These are phyloP conservation scores for Rhizophlyctis rosea DNA, from an alignment of 192 early-diverging fungal genomes.

Conservation along the genomic window DNA sequence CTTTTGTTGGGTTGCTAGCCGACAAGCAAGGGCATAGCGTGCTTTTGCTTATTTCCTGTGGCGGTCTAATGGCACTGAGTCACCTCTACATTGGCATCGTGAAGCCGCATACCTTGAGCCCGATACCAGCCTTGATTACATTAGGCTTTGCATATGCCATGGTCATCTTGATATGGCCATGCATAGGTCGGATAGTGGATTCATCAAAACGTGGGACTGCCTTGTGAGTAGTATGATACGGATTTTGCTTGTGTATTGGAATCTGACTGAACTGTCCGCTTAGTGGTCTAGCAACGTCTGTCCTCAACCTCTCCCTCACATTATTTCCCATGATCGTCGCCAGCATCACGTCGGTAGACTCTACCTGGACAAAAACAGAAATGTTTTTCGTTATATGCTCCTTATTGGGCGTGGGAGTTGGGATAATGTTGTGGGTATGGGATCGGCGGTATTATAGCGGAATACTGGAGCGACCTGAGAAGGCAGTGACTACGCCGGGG, in stretches of 20 bases:
- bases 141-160: conserved; percentile 50
- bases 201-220: conserved; percentile 39
- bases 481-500: too few relatives aligned
- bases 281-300: conserved; percentile 49
- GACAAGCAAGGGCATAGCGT: conserved; percentile 50
- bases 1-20: conserved; percentile 48
- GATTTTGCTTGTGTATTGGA: neutral
- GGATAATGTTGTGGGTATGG: too few relatives aligned
- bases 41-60: conserved; percentile 44
- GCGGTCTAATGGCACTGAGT: conserved; percentile 34
- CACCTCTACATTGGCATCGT: conserved; percentile 44
- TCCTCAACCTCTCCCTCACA: conserved; percentile 46
- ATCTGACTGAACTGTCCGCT: neutral
- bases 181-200: conserved; percentile 48
- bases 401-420: too few relatives aligned
- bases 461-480: too few relatives aligned
- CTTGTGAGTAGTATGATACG: conserved; percentile 30
- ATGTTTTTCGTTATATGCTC: conserved; percentile 34
- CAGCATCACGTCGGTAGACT: conserved; percentile 38
- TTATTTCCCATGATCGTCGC: conserved; percentile 58
- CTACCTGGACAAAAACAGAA: conserved; percentile 33
- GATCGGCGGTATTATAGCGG: too few relatives aligned
- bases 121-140: conserved; percentile 42
- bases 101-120: conserved; percentile 14
- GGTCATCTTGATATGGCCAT: conserved; percentile 48